A percentile compares a stretch with the other conserved stretches of the same genome.
Evolutionary conservation across 108 stramenopile genomes (phyloP).

Genomic region (Nitzschia putrida): DNA sequence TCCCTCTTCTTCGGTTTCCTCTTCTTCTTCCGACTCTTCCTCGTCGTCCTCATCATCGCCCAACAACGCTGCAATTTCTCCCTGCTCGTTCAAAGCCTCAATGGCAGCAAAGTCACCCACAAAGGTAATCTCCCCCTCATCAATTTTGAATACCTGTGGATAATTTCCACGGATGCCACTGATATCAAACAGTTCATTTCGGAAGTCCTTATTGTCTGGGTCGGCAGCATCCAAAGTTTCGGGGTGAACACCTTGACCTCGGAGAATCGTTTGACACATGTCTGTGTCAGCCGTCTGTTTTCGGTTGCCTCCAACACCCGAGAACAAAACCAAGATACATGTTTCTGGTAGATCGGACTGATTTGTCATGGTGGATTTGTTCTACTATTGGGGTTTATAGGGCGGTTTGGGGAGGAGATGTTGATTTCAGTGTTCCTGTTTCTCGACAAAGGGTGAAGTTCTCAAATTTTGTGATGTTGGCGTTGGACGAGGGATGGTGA

Average conservation of each 20-base stretch:
- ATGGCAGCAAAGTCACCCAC: constrained; percentile 39
- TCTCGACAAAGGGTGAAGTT: too few species aligned
- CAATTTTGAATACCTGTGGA: constrained; percentile 72
- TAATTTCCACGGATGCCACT: constrained; percentile 68
- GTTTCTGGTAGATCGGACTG: background rate
- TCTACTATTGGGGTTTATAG: background rate
- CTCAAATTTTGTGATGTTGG: background rate
- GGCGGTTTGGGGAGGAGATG: background rate
- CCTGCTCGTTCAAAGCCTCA: constrained; percentile 28
- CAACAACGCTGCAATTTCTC: constrained; percentile 1
- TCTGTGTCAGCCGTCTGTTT: constrained; percentile 26
- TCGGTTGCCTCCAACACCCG: constrained; percentile 23
- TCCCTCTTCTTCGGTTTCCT: too few species aligned
- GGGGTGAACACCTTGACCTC: constrained; percentile 21
- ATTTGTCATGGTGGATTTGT: background rate
- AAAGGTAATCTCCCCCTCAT: constrained; percentile 39
- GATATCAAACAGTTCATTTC: constrained; percentile 62
- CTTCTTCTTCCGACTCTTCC: too few species aligned
- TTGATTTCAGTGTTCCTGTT: background rate
- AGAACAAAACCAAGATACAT: constrained; percentile 19
- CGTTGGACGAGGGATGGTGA: background rate
- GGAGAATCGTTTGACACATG: constrained; percentile 13
- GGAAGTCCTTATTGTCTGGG: constrained; percentile 39
- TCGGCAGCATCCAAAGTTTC: constrained; percentile 60
- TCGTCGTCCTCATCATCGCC: background rate